Base-by-base conservation (phyloP, 352 stramenopile genomes). In the Globisporangium cystogenes region DNA sequence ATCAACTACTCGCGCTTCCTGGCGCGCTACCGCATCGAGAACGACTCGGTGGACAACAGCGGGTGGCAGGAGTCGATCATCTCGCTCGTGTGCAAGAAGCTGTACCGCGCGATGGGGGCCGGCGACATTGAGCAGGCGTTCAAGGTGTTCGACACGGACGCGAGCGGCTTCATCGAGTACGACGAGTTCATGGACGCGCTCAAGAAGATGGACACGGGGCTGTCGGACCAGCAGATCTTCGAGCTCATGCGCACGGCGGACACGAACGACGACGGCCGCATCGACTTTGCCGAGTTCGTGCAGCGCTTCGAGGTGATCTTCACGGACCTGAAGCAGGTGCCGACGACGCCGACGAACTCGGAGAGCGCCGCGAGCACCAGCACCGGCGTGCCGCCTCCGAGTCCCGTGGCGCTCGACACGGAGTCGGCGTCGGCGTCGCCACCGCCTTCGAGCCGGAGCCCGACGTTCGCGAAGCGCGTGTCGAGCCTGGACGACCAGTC, bases 1-100 rank as follows among this genome's bases (percentile, higher is more conserved):
- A 97, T 98, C 67, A 97, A 97, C 65, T 98, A 97, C 76, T 96
- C 87, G 27, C 87, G 80, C 31, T 98, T 98, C 62, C 66, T 98
- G n/a, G 81, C 92, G 50, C 85, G 91, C 8, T 98, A 96, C 62
- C 86, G 87, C 26, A 97, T 98, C 48, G 82, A 96, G 47, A 96
- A 97, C 48, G 81, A 90, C 14, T 49, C 76, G 1, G 77, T 93
- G 54, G 87, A 96, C 57, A 81, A 79, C 48, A 90, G 64, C 7
- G 84, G 81, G 16, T 98, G 90, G 90, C 86, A 96, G 60, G 87
- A 96, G 54, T 85, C 70, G 45, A 94, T 98, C 43, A 95, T 98
- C 42, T 75, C 86, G 15, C 63, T 77, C 7, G 95, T 98, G 47
- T 98, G 91, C 65, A 94, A 96, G 59, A 95, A 96, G 57, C 53